Base-by-base conservation (phyloP, 768 basidiomycete genomes). In the Gloeophyllum trabeum region DNA sequence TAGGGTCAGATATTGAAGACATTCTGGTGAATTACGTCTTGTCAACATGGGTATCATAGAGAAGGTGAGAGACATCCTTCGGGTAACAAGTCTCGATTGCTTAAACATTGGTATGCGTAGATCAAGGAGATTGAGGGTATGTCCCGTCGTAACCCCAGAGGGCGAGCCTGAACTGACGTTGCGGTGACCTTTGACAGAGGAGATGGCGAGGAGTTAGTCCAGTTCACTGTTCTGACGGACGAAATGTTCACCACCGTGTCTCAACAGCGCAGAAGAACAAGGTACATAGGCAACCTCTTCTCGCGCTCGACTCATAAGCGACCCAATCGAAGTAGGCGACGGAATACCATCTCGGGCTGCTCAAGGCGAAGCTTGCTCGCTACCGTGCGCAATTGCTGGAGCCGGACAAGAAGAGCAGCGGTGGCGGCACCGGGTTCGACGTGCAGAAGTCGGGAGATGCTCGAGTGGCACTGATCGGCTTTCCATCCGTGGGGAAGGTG, bases 371-470 rank as follows among this genome's bases (percentile, higher is more conserved):
- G 60, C 70, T 94, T 16, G 92, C 93, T 2, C 79, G 89, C 41
- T 98, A 97, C 61, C 80, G 94, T 24, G 89, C 89, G 1, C 91
- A 98, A 55, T 75, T 99, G 16, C 78, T 99, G 5, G 96, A 99
- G 58, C 94, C 94, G 1, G 61, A 82, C 1, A 69, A 80, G 35
- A 98, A 97, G 59, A 84, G 82, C 3, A 76, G 85, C 14, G 78
- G 81, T 46, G 69, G 70, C 2, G 90, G 89, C 21, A 74, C 80
- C 44, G 92, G 90, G 2, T 94, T 93, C 46, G 91, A 91, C 51
- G 90, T 92, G 1, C 85, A 82, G 56, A 83, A 81, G 51, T 76
- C 75, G 39, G 90, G 91, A 46, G 92, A 94, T 65, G 90, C 91
- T 32, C 68, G 90, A 54, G 84, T 93, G 19, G 88, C 90, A 18